Conservation (phyloP, 331 rosid species). For the Dryas integrifolia region DNA sequence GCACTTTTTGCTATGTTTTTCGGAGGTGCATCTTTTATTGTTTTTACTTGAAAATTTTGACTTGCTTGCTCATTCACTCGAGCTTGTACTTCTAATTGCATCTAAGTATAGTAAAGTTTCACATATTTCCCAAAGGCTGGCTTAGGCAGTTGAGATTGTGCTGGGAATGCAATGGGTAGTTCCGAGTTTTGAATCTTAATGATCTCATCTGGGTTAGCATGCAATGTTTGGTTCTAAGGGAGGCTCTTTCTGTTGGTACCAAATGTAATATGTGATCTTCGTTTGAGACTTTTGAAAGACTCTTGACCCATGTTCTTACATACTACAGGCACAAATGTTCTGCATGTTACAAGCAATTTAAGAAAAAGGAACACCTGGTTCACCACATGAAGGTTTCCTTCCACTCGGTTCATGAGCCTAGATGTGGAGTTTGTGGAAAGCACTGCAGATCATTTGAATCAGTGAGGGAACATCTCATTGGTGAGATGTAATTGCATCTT, state of each 20-base stretch:
- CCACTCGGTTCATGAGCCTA: constrained; percentile 74
- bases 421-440: constrained; percentile 62
- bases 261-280: background rate
- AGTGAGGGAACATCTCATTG: constrained; percentile 67
- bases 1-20: background rate
- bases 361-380: constrained; percentile 62
- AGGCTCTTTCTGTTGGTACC: background rate
- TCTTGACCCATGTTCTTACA: constrained; percentile 11
- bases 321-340: constrained; percentile 59
- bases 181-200: background rate
- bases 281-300: constrained; percentile 12
- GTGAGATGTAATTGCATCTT: constrained; percentile 30
- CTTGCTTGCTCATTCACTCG: background rate
- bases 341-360: constrained; percentile 76
- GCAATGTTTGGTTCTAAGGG: background rate
- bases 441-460: constrained; percentile 83
- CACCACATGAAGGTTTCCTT: constrained; percentile 65
- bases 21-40: background rate
- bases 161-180: background rate
- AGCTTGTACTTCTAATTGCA: background rate
- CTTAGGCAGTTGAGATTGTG: background rate
- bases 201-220: background rate
- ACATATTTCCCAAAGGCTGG: background rate
- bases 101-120: background rate
- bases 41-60: background rate